These are phyloP conservation scores for Farysia itapuensis DNA, from an alignment of 1,284 basidiomycete genomes.

Conservation along the genomic window DNA sequence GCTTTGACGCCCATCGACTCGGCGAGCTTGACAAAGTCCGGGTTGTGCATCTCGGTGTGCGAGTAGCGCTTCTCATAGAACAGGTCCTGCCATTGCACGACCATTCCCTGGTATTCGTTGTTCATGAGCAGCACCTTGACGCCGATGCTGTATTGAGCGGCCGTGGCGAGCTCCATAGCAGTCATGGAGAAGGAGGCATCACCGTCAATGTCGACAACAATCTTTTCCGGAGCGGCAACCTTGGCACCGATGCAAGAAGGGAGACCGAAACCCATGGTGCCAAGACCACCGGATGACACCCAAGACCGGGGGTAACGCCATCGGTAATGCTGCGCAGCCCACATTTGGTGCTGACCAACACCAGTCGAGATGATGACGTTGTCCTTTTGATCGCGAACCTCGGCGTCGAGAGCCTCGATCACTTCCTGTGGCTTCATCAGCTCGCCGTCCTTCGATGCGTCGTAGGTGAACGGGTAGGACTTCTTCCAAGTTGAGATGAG, in stretches of 20 bases:
- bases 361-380: constrained; percentile 87
- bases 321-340: constrained; percentile 91
- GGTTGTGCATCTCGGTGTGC: constrained; percentile 90
- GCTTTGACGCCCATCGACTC: constrained; percentile 88
- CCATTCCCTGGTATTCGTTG: constrained; percentile 73
- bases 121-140: constrained; percentile 72
- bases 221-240: constrained; percentile 89
- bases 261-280: constrained; percentile 92
- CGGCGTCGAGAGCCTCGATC: constrained; percentile 81
- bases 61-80: constrained; percentile 95
- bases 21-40: constrained; percentile 86
- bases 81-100: constrained; percentile 95
- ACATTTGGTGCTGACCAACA: constrained; percentile 99
- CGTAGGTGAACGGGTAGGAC: constrained; percentile 86
- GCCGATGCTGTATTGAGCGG: constrained; percentile 85
- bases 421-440: constrained; percentile 95
- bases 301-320: constrained; percentile 85
- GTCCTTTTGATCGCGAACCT: constrained; percentile 72
- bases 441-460: constrained; percentile 68
- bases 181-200: constrained; percentile 97
- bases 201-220: constrained; percentile 92
- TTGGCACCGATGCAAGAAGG: constrained; percentile 94
- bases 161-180: constrained; percentile 96
- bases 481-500: constrained; percentile 81
- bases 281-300: constrained; percentile 95